phyloP scores from a whole-genome alignment of 805 yeast species.

The Tetrapisispora arboricola region DNA sequence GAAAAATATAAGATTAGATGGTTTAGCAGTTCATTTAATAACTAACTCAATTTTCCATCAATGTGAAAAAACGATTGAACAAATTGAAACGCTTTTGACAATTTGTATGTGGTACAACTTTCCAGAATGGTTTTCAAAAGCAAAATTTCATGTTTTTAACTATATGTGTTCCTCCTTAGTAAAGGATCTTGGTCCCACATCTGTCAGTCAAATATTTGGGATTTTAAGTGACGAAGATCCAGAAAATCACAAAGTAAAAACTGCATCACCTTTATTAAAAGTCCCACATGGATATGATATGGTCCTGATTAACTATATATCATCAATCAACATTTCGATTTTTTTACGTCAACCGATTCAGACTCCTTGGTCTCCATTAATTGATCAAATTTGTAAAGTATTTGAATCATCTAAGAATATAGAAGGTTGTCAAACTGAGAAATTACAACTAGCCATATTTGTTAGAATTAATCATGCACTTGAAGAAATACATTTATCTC shows the following conservation, averaged over 20 bases:
- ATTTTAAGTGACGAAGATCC: constrained; percentile 19
- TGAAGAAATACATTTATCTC: constrained; percentile 47
- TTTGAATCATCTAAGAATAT: constrained; percentile 1
- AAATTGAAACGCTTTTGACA: constrained; percentile 51
- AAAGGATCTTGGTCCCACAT: constrained; percentile 64
- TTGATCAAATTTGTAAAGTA: constrained; percentile 14
- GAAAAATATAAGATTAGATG: constrained; percentile 39
- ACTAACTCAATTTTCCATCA: constrained; percentile 51
- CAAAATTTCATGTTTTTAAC: constrained; percentile 64
- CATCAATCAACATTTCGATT: constrained; percentile 53
- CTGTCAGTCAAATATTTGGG: constrained; percentile 35
- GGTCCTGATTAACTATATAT: constrained; percentile 44
- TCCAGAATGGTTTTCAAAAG: constrained; percentile 70
- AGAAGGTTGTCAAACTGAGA: constrained; percentile 24
- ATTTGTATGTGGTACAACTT: constrained; percentile 73
- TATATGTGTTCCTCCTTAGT: constrained; percentile 58
- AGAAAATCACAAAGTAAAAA: constrained; percentile 6
- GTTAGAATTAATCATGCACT: constrained; percentile 51
- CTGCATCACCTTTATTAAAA: constrained; percentile 16
- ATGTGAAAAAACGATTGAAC: constrained; percentile 62
- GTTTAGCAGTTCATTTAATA: constrained; percentile 41
- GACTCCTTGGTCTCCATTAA: constrained; percentile 44
- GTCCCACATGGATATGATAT: constrained; percentile 17
- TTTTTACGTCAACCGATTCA: constrained; percentile 54
- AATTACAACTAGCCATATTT: constrained; percentile 42